These are phyloP conservation scores for Strobilomyces dryophilus DNA, from an alignment of 768 basidiomycete species.

Conservation along the genomic window DNA sequence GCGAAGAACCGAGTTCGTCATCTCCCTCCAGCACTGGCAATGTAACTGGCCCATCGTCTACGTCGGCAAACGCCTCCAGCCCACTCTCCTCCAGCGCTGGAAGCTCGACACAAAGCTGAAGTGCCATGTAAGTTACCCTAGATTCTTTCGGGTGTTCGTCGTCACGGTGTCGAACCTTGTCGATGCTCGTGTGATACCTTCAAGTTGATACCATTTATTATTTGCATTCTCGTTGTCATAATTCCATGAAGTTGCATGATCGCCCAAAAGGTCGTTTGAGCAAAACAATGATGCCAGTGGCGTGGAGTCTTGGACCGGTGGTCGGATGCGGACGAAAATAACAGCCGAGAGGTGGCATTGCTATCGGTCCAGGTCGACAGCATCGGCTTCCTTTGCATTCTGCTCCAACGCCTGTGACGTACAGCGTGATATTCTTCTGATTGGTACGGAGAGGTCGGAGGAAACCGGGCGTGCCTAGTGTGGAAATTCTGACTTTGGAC, in stretches of 20 bases:
- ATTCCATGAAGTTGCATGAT: too few species aligned
- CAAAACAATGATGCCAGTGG: background rate
- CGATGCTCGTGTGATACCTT: too few species aligned
- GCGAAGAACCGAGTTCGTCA: background rate
- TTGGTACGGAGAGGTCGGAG: constrained; percentile 11
- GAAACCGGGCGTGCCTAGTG: constrained; percentile 12
- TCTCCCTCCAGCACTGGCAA: background rate
- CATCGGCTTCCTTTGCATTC: constrained; percentile 2
- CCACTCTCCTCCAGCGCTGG: background rate
- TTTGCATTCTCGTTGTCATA: background rate
- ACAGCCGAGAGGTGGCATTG: background rate
- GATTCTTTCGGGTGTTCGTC: too few species aligned
- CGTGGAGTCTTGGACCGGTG: background rate
- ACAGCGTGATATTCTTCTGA: background rate
- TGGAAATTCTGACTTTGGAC: background rate
- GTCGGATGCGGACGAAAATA: background rate
- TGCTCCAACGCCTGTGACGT: background rate
- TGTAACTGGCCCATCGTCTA: background rate
- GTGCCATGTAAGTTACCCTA: background rate
- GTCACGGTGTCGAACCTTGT: too few species aligned
- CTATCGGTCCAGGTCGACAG: background rate
- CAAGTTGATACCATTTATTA: too few species aligned
- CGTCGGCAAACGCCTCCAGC: background rate
- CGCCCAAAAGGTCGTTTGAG: too few species aligned
- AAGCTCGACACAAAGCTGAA: constrained; percentile 8